Conservation (phyloP, 305 asterid species). For the Fraxinus floribunda region DNA sequence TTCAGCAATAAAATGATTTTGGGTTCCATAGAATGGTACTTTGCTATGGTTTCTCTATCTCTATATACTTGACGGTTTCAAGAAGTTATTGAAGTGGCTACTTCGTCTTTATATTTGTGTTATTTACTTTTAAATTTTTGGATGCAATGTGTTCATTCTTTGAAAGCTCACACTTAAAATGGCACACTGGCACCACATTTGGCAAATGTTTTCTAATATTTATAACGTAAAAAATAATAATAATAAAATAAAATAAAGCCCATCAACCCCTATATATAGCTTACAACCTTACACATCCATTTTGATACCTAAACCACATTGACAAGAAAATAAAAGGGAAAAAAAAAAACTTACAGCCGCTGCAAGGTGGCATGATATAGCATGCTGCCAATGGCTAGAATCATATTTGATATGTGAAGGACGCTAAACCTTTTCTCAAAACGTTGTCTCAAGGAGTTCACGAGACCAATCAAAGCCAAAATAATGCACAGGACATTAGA, state of each 20-base stretch:
- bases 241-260: not conserved
- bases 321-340: not conserved
- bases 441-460: constrained; percentile 67
- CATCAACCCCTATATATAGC: not conserved
- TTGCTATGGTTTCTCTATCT: not conserved
- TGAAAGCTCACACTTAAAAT: not conserved
- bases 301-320: constrained; percentile 16
- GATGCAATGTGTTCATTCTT: not conserved
- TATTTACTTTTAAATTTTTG: not conserved
- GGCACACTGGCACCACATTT: not conserved
- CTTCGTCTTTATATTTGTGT: not conserved
- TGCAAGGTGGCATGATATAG: constrained; percentile 80
- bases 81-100: not conserved
- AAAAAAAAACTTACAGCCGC: constrained; percentile 50
- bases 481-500: constrained; percentile 73
- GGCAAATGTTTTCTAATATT: not conserved
- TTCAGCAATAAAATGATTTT: not conserved
- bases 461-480: constrained; percentile 76
- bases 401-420: constrained; percentile 82
- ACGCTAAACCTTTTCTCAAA: constrained; percentile 86
- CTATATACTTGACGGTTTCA: not conserved
- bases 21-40: not conserved
- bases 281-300: not conserved
- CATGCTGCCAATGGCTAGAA: constrained; percentile 86
- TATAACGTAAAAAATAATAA: not conserved